Percentiles rank a stretch among this genome's conserved stretches.
These are phyloP conservation scores for Cyberlindnera mrakii DNA, from an alignment of 805 yeast genomes.

Conservation along the genomic window DNA sequence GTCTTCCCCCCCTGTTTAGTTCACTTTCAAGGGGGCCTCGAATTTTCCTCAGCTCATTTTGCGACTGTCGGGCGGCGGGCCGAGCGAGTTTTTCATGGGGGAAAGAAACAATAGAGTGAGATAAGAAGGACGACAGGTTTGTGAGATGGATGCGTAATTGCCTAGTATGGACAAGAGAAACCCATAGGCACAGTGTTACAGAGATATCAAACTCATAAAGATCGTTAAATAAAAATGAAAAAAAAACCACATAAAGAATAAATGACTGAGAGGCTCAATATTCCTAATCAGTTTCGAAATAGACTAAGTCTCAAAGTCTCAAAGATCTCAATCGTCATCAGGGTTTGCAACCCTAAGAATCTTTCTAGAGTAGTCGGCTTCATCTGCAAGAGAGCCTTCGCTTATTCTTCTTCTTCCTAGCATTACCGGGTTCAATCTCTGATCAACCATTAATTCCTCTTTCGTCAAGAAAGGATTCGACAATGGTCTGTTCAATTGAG, in stretches of 20 bases:
- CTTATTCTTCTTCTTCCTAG: slow-evolving; percentile 78
- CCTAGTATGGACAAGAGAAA: no score
- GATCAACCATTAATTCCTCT: slow-evolving; percentile 50
- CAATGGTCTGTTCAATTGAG: slow-evolving; percentile 27
- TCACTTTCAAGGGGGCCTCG: background rate
- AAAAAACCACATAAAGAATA: background rate
- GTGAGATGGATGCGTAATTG: no score
- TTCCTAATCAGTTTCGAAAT: slow-evolving; percentile 1
- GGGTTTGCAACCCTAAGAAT: slow-evolving; percentile 87
- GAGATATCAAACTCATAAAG: background rate
- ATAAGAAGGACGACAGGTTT: no score
- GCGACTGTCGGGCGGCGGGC: background rate
- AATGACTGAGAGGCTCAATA: background rate
- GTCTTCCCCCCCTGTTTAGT: no score
- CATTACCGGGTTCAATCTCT: slow-evolving; percentile 68
- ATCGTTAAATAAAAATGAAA: background rate
- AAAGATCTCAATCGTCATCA: slow-evolving; percentile 44
- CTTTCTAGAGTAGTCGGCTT: slow-evolving; percentile 74
- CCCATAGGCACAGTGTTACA: no score
- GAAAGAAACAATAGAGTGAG: background rate
- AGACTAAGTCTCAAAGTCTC: no score
- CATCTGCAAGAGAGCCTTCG: slow-evolving; percentile 85
- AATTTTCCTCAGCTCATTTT: background rate
- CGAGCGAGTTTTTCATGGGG: background rate
- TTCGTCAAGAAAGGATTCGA: slow-evolving; percentile 60